A percentile compares a stretch with the other conserved stretches of the same genome.
Evolutionary conservation across 73 alveolate genomes (phyloP).

Genomic region (Tetrahymena borealis): DNA sequence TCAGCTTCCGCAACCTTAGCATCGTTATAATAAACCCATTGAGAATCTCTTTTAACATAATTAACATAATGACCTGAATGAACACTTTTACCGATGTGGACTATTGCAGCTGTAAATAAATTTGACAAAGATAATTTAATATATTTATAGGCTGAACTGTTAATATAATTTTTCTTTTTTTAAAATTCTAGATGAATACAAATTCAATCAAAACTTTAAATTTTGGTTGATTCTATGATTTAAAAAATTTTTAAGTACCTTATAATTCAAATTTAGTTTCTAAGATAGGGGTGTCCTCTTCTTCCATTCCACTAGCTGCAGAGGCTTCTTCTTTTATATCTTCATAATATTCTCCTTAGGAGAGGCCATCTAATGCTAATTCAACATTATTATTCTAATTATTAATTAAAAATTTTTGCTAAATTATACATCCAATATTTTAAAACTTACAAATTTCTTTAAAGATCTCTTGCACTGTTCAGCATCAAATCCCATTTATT

Average conservation of each 20-base stretch:
- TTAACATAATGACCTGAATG: constrained; percentile 98
- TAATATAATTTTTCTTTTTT: too few relatives aligned
- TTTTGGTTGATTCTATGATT: too few relatives aligned
- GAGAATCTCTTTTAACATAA: constrained; percentile 78
- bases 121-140: background rate
- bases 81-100: constrained; percentile 91
- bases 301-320: constrained; percentile 41
- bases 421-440: background rate
- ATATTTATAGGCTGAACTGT: background rate
- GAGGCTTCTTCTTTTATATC: constrained; percentile 50
- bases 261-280: constrained; percentile 53
- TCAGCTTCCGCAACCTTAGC: constrained; percentile 88
- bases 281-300: constrained; percentile 56
- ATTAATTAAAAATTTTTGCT: background rate
- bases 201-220: too few relatives aligned
- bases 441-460: background rate
- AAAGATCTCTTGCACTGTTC: background rate
- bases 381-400: background rate
- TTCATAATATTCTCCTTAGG: constrained; percentile 6
- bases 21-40: constrained; percentile 95
- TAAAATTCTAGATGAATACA: too few relatives aligned
- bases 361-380: background rate
- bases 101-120: constrained; percentile 47
- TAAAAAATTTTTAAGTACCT: background rate
- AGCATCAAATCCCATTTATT: background rate